phyloP scores from a whole-genome alignment of 2,329 filamentous ascomycete species.

The Decorospora gaudefroyi region DNA sequence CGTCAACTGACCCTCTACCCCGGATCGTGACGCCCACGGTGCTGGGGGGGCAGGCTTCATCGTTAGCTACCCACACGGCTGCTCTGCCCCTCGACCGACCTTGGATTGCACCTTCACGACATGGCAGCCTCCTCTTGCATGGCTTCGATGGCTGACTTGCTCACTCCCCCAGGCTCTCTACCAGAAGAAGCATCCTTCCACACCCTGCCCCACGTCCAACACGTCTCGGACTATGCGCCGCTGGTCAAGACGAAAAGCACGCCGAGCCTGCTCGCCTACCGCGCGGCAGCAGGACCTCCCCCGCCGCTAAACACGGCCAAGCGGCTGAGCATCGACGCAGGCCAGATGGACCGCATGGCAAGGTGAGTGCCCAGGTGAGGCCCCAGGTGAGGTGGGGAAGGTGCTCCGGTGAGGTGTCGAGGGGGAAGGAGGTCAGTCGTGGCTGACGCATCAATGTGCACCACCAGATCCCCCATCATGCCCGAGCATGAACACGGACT shows the following conservation, averaged over 20 bases:
- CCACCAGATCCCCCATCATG: constrained; percentile 75
- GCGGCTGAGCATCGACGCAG: constrained; percentile 78
- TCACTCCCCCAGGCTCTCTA: constrained; percentile 42
- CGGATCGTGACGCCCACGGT: constrained; percentile 3
- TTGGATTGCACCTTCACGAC: no score
- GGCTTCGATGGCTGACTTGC: constrained; percentile 33
- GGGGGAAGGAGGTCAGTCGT: constrained; percentile 11
- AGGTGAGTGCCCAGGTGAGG: constrained; percentile 61
- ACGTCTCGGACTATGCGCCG: constrained; percentile 38
- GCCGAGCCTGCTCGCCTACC: constrained; percentile 52
- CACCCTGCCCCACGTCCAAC: constrained; percentile 25
- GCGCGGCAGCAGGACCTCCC: constrained; percentile 34
- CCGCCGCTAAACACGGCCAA: constrained; percentile 60
- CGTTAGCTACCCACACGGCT: constrained; percentile 9
- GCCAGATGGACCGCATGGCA: constrained; percentile 69
- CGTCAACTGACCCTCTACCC: constrained; percentile 23
- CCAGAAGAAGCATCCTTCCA: constrained; percentile 39
- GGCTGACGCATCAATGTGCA: constrained; percentile 23
- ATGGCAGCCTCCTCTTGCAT: no score
- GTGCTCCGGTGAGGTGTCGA: no score
- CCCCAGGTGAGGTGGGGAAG: neutral
- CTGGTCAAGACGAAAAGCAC: constrained; percentile 57
- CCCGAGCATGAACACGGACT: constrained; percentile 86
- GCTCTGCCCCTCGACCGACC: constrained; percentile 3
- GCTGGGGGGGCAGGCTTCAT: constrained; percentile 2